These are phyloP conservation scores for Garcileccinum viscosum DNA, from an alignment of 1,284 basidiomycete genomes.

Conservation along the genomic window DNA sequence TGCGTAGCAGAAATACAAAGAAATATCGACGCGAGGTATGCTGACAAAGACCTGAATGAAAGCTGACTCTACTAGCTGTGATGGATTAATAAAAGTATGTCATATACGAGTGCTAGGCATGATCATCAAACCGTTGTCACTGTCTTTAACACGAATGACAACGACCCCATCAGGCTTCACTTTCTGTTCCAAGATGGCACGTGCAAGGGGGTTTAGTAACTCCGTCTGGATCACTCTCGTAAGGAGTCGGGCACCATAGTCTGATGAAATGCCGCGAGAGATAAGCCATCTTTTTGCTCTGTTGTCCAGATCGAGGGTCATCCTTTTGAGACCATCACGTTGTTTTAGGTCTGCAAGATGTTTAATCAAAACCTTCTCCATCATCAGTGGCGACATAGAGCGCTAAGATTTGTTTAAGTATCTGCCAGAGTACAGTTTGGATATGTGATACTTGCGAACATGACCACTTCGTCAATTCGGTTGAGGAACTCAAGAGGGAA, in stretches of 20 bases:
- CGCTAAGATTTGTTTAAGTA: background rate
- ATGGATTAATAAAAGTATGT: background rate
- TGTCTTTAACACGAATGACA: background rate
- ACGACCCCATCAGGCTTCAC: constrained; percentile 1
- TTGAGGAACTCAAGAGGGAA: constrained; percentile 16
- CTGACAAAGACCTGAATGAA: background rate
- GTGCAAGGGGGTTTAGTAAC: constrained; percentile 18
- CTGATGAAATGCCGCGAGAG: constrained; percentile 5
- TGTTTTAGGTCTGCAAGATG: constrained; percentile 1
- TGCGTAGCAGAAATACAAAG: no score
- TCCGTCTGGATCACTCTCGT: constrained; percentile 15
- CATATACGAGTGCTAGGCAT: background rate
- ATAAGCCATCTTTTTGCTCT: constrained; percentile 9
- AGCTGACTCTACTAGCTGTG: background rate
- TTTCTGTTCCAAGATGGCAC: constrained; percentile 13
- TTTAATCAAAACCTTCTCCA: background rate
- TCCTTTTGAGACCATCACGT: constrained; percentile 12
- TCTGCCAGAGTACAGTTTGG: background rate
- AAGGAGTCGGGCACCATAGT: constrained; percentile 18
- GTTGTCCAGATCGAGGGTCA: background rate
- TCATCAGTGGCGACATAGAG: constrained; percentile 2
- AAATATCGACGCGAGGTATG: no score
- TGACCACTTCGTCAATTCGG: constrained; percentile 18
- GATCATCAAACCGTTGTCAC: background rate
- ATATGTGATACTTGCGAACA: constrained; percentile 7